A percentile compares a stretch with the other conserved stretches of the same genome.
phyloP scores from a whole-genome alignment of 495 filamentous ascomycete genomes.

The Neurospora africana region DNA sequence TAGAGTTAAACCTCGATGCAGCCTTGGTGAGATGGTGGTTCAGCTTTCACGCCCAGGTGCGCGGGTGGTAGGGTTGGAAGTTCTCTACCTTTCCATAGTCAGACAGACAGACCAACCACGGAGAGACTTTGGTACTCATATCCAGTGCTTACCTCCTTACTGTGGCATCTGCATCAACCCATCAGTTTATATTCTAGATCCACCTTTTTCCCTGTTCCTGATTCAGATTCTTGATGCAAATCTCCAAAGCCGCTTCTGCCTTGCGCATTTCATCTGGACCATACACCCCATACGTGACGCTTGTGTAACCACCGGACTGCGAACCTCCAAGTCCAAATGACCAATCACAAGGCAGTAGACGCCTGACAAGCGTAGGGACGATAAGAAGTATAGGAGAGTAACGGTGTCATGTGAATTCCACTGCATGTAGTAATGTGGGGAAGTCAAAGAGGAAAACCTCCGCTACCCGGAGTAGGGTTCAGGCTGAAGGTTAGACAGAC shows the following conservation, averaged over 20 bases:
- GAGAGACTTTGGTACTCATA: neutral
- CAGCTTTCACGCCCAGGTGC: neutral
- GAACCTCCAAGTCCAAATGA: neutral
- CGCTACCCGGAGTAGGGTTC: neutral
- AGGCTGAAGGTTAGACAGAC: neutral
- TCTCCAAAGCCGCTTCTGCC: too few species aligned
- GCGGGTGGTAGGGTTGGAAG: neutral
- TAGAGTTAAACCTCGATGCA: neutral
- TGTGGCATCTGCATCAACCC: neutral
- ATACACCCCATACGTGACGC: neutral
- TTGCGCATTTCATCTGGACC: neutral
- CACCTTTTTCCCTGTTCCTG: neutral
- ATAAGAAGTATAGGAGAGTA: neutral
- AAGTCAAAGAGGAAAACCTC: neutral
- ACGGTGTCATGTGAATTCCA: neutral
- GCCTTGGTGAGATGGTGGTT: neutral
- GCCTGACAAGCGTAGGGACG: neutral
- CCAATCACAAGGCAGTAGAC: neutral
- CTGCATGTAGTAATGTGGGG: neutral
- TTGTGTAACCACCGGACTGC: neutral
- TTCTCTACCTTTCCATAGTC: neutral
- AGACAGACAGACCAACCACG: neutral
- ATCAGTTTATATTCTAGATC: neutral
- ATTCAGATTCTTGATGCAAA: neutral
- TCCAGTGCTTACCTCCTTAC: neutral